Percentiles rank a stretch among this genome's conserved stretches.
These are phyloP conservation scores for Pseudopyricularia javanii DNA, from an alignment of 2,329 filamentous ascomycete species.

Conservation along the genomic window DNA sequence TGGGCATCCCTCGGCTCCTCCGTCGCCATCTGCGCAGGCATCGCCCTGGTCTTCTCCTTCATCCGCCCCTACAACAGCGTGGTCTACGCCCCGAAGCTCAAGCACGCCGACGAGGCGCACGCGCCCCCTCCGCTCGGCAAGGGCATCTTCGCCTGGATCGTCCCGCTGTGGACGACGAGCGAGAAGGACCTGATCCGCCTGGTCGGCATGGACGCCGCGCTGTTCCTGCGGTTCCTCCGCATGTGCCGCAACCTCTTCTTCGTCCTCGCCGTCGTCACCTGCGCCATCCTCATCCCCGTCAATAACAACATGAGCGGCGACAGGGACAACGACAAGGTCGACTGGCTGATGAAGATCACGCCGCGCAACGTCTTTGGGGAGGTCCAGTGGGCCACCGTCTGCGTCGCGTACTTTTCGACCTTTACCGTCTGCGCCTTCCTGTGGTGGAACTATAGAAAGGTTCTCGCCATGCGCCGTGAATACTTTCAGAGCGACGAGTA, in stretches of 20 bases:
- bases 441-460: slow-evolving; percentile 78
- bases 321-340: slow-evolving; percentile 13
- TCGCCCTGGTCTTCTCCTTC: slow-evolving; percentile 75
- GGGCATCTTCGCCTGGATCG: slow-evolving; percentile 78
- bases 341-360: slow-evolving; percentile 47
- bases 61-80: slow-evolving; percentile 82
- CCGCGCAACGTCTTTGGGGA: slow-evolving; percentile 37
- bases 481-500: slow-evolving; percentile 86
- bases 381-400: slow-evolving; percentile 46
- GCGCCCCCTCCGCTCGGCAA: slow-evolving; percentile 77
- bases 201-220: slow-evolving; percentile 78
- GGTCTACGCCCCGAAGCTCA: slow-evolving; percentile 88
- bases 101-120: slow-evolving; percentile 84
- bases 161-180: slow-evolving; percentile 62
- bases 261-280: slow-evolving; percentile 58
- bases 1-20: slow-evolving; percentile 73
- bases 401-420: slow-evolving; percentile 55
- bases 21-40: slow-evolving; percentile 57
- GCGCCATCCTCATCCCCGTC: slow-evolving; percentile 68
- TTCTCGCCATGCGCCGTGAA: slow-evolving; percentile 56
- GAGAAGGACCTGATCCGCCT: slow-evolving; percentile 69
- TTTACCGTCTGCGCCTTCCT: slow-evolving; percentile 67
- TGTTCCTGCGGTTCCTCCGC: slow-evolving; percentile 77
- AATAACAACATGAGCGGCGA: slow-evolving; percentile 46
- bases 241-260: slow-evolving; percentile 92